Conservation (phyloP, 2,329 filamentous ascomycete species). For the Arthroderma sp. region DNA sequence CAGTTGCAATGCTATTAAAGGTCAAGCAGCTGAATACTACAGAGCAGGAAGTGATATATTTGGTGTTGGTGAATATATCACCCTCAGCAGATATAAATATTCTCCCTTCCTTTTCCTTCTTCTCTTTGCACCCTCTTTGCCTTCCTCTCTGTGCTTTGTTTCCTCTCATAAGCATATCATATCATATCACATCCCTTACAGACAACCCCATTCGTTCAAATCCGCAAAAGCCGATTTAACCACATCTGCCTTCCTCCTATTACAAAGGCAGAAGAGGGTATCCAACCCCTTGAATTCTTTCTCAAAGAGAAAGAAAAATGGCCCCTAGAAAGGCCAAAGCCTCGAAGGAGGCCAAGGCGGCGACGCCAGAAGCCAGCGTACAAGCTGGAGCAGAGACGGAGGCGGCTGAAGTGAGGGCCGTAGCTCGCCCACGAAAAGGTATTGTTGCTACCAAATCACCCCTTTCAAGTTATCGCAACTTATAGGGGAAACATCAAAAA, state of each 20-base stretch:
- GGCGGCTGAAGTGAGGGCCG: background rate
- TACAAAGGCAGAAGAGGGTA: background rate
- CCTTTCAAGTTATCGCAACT: background rate
- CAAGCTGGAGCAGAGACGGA: background rate
- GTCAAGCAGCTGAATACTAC: background rate
- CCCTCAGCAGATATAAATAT: background rate
- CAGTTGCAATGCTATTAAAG: background rate
- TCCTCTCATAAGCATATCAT: background rate
- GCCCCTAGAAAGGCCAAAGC: background rate
- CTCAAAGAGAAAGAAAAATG: background rate
- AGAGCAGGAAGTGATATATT: background rate
- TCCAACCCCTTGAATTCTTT: background rate
- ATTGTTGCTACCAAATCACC: background rate
- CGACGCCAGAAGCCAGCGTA: background rate
- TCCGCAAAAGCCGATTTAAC: background rate
- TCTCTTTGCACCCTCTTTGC: background rate
- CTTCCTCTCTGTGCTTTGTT: background rate
- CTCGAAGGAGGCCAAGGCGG: background rate
- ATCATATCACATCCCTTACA: background rate
- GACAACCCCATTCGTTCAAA: background rate
- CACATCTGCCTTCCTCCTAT: background rate
- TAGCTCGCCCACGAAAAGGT: conserved; percentile 8
- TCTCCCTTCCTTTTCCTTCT: background rate
- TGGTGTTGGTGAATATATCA: background rate
- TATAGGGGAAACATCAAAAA: background rate